Base-by-base conservation (phyloP, 345 rosid genomes). In the Pistacia atlantica region DNA sequence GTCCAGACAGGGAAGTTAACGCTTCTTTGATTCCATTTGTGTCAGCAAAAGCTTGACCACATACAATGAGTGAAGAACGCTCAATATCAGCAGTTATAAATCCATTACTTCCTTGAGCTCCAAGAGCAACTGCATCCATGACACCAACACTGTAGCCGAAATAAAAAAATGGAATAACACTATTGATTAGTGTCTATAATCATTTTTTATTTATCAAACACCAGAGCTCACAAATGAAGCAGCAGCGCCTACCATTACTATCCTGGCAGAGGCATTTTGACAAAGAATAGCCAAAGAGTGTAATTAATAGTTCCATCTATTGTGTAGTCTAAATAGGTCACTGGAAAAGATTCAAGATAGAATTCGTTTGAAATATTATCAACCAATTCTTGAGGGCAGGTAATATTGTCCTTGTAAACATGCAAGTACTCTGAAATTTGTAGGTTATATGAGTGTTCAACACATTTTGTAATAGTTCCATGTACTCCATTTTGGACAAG, bases 11-110 rank as follows among this genome's bases (percentile, higher is more conserved):
- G 66, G 74, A 65, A 59, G 75, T 56, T 78, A 78, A 72, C 35
- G 77, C 80, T 66, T 78, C 66, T 73, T 84, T 81, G 42, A 64
- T 57, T 54, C 84, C 86, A 78, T 58, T 78, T 67, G 42, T 38
- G 69, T 84, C 84, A 59, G 71, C 42, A 67, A 78, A 84, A 28
- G 84, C 82, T 45, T 84, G 72, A 18, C 79, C 82, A 64, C 78
- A 81, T 69, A 84, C 66, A 69, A 84, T 65, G 63, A 84, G 84
- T 58, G 84, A 81, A 70, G 80, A 76, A 33, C 74, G 72, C 74
- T 81, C 84, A 65, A 76, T 59, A 78, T 84, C 86, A 75, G 79
- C 82, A 57, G 77, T 80, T 45, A 84, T 80, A 75, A 81, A 65
- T 67, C 78, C 84, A 66, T 65, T 69, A 51, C 64, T 60, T 78